Conservation (phyloP, 2,329 filamentous ascomycete species). For the Gliomastix tumulicola region DNA sequence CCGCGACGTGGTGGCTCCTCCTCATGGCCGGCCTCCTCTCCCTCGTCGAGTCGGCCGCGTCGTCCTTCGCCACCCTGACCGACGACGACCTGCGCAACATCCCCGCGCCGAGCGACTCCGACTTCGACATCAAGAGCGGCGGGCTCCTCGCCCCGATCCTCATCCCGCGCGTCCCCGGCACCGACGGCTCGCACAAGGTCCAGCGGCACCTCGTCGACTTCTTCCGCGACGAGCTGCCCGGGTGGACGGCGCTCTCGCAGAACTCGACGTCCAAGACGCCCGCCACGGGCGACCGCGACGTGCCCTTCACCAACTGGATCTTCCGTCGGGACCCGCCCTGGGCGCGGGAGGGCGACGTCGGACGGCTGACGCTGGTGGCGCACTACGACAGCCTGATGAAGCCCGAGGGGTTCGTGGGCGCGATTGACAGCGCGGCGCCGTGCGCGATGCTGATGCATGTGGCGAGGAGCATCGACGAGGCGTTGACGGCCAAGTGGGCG, state of each 20-base stretch:
- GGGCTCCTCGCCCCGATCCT: conserved; percentile 79
- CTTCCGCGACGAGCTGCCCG: conserved; percentile 66
- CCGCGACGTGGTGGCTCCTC: conserved; percentile 3
- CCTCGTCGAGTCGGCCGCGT: conserved; percentile 17
- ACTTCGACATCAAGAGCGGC: conserved; percentile 74
- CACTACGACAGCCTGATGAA: conserved; percentile 85
- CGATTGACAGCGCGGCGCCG: conserved; percentile 87
- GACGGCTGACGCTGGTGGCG: conserved; percentile 77
- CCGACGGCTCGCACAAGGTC: conserved; percentile 63
- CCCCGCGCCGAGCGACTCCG: conserved; percentile 61
- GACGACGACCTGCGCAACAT: conserved; percentile 67
- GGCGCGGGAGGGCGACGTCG: conserved; percentile 62
- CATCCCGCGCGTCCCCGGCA: conserved; percentile 81
- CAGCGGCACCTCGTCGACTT: conserved; percentile 80
- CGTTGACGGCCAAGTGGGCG: conserved; percentile 76
- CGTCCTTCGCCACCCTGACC: conserved; percentile 48
- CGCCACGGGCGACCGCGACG: conserved; percentile 57
- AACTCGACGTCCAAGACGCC: conserved; percentile 87
- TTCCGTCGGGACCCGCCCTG: conserved; percentile 85
- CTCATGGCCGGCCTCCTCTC: conserved; percentile 6
- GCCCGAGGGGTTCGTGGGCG: conserved; percentile 84
- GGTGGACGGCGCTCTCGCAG: conserved; percentile 77
- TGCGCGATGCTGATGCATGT: conserved; percentile 91
- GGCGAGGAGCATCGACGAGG: conserved; percentile 71
- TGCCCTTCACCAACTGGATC: conserved; percentile 85